A percentile compares a stretch with the other conserved stretches of the same genome.
These are phyloP conservation scores for Penicillium fimorum DNA, from an alignment of 495 filamentous ascomycete species.

Conservation along the genomic window DNA sequence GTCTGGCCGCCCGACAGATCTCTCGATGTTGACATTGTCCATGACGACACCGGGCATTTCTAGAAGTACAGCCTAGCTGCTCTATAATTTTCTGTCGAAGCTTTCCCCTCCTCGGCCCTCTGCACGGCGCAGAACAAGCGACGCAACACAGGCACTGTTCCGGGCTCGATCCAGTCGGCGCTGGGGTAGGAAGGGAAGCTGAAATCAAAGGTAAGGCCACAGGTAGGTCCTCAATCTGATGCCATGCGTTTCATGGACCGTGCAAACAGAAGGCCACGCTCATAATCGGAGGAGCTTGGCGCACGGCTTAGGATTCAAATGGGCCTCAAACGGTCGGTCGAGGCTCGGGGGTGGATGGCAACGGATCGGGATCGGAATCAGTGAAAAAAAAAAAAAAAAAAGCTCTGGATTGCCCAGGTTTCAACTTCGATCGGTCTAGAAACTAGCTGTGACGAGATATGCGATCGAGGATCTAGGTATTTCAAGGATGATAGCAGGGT, in stretches of 20 bases:
- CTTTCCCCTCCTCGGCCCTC: conserved; percentile 37
- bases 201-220: conserved; percentile 16
- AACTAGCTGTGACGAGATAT: background rate
- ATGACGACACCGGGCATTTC: conserved; percentile 52
- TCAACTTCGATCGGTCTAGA: background rate
- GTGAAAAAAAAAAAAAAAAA: background rate
- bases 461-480: background rate
- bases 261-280: conserved; percentile 18
- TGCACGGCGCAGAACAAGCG: conserved; percentile 32
- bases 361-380: background rate
- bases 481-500: conserved; percentile 1
- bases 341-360: background rate
- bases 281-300: conserved; percentile 28
- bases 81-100: conserved; percentile 10
- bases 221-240: conserved; percentile 23
- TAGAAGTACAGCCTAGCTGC: conserved; percentile 11
- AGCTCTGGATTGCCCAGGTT: background rate
- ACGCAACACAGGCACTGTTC: conserved; percentile 19
- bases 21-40: conserved; percentile 39
- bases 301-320: conserved; percentile 4
- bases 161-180: conserved; percentile 20
- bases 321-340: conserved; percentile 2
- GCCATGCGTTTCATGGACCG: conserved; percentile 35
- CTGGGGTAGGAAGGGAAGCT: conserved; percentile 35
- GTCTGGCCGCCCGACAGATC: conserved; percentile 25